Percentiles rank a stretch among this genome's conserved stretches.
phyloP scores from a whole-genome alignment of 2,329 filamentous ascomycete species.

The Paraconiothyrium sp. region DNA sequence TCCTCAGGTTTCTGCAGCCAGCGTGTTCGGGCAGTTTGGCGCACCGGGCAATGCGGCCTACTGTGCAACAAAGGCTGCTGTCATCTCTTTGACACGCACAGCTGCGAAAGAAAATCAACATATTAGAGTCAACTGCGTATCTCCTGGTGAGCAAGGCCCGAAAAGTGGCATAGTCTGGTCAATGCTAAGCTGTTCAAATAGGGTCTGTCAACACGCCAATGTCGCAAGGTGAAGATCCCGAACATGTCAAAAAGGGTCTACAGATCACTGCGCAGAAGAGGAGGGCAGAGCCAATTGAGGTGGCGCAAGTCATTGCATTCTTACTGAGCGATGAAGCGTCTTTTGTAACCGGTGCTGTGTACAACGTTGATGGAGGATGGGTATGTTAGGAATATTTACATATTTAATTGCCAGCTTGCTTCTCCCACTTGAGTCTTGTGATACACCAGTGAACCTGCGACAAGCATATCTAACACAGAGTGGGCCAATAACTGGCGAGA shows the following conservation, averaged over 20 bases:
- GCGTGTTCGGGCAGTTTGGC: constrained; percentile 36
- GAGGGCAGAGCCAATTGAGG: constrained; percentile 27
- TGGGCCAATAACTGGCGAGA: too few relatives aligned
- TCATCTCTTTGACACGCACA: constrained; percentile 44
- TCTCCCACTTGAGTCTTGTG: not conserved
- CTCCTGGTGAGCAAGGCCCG: constrained; percentile 23
- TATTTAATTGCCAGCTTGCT: not conserved
- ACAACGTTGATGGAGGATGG: constrained; percentile 28
- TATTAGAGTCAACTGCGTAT: constrained; percentile 32
- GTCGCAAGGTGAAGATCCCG: constrained; percentile 27
- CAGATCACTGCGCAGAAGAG: constrained; percentile 28
- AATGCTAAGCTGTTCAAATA: not conserved
- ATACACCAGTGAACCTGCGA: not conserved
- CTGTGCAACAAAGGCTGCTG: constrained; percentile 42
- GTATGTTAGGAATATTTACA: constrained; percentile 14
- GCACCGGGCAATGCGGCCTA: constrained; percentile 35
- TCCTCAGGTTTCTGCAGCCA: constrained; percentile 36
- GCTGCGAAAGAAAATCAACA: constrained; percentile 40
- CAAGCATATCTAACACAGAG: too few relatives aligned
- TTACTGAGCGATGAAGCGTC: constrained; percentile 22
- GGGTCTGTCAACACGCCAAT: constrained; percentile 32
- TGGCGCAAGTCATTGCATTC: constrained; percentile 31
- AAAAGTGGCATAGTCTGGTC: not conserved
- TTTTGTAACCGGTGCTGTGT: constrained; percentile 26
- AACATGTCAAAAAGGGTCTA: constrained; percentile 25